A percentile compares a stretch with the other conserved stretches of the same genome.
These are phyloP conservation scores for Saposhnikovia divaricata DNA, from an alignment of 129 eudicot species.

Conservation along the genomic window DNA sequence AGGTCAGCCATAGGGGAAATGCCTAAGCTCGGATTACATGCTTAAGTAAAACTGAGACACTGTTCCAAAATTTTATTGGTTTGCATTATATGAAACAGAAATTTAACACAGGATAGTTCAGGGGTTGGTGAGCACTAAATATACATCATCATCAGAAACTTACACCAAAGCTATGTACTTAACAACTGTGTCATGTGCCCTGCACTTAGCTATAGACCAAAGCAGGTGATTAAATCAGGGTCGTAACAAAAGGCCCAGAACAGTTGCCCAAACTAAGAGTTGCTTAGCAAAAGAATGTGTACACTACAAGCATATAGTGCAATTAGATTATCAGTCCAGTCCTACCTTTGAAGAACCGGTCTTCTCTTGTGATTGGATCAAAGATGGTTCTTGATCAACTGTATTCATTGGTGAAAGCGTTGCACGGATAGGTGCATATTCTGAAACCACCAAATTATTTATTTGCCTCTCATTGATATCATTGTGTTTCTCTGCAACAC, in stretches of 20 bases:
- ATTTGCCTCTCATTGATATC: slow-evolving; percentile 24
- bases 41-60: background rate
- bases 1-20: background rate
- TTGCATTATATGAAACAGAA: background rate
- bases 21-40: background rate
- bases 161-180: background rate
- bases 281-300: background rate
- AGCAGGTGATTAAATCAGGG: background rate
- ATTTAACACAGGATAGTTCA: background rate
- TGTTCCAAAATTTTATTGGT: background rate
- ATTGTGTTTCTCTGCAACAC: slow-evolving; percentile 11
- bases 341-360: slow-evolving; percentile 44
- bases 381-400: slow-evolving; percentile 33
- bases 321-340: background rate
- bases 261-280: background rate
- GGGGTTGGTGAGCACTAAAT: background rate
- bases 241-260: background rate
- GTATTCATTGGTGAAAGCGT: slow-evolving; percentile 33
- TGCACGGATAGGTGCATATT: slow-evolving; percentile 26
- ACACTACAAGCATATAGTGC: background rate
- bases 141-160: background rate
- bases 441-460: slow-evolving; percentile 18
- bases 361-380: slow-evolving; percentile 26
- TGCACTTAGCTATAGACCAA: background rate
- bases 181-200: background rate